Base-by-base conservation (phyloP, 2,329 filamentous ascomycete species). In the Epicoccum sorghinum region DNA sequence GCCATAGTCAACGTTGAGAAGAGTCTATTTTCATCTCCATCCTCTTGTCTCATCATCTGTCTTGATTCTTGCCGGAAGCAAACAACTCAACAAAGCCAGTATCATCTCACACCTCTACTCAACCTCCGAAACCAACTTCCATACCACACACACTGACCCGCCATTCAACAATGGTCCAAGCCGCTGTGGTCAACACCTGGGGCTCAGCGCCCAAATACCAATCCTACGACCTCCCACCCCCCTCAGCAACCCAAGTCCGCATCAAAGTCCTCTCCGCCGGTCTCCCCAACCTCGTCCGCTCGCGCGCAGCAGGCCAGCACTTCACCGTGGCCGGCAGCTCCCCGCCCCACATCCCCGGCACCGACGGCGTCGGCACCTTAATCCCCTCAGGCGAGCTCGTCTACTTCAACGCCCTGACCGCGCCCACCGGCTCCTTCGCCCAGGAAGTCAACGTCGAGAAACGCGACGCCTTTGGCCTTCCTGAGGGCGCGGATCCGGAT, bases 261-360 rank as follows among this genome's bases (percentile, higher is more conserved):
- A 75, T 86, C 69, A 80, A 78, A 58, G 75, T 86, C 56, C 62
- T 82, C 42, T 82, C 82, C 10, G 66, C 78, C 3, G 83, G 82
- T 25, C 72, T 84, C 12, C 83, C 85, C 66, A 76, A 78, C 10
- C 71, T 86, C 4, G 83, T 86, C 38, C 80, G 80, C 43, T 74
- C 75, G 36, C 79, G 83, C 27, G 83, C 83, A 14, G 59, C 77
- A 1, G 83, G 84, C 1, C 74, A 68, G n/a, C 84, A 86, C 70
- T 86, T 84, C 72, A 78, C 78, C 18, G 75, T 79, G 1, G 72
- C 78, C n/a, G 75, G 79, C 2, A 73, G 74, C 5, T 64, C 65
- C 0, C 77, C 83, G 0, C 84, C 83, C 1, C 81, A 85, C 62
- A 70, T 76, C 1, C 79, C 80, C 0, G 83, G 83, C 9, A 71